Percentiles rank a stretch among this genome's conserved stretches.
These are phyloP conservation scores for Aristolochia contorta DNA, from an alignment of 164 flowering plant species.

Conservation along the genomic window DNA sequence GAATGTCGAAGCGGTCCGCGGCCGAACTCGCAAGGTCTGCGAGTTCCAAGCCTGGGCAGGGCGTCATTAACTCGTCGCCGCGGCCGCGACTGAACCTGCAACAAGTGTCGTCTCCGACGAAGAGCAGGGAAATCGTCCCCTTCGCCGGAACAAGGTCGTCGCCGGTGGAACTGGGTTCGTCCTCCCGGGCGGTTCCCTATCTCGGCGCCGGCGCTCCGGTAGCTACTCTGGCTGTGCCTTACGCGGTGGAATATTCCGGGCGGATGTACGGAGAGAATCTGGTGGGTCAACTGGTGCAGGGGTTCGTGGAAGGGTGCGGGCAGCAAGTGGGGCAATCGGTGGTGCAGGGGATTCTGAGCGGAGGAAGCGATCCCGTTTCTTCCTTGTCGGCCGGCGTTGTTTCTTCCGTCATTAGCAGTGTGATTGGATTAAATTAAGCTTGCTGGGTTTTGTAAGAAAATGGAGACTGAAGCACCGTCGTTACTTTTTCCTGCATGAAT, in stretches of 20 bases:
- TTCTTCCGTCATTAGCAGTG: not conserved
- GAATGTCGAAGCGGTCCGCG: no score
- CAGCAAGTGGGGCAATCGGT: constrained; percentile 1
- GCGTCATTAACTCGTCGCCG: no score
- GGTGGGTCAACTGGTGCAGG: not conserved
- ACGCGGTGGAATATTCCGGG: not conserved
- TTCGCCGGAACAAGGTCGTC: not conserved
- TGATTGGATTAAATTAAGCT: not conserved
- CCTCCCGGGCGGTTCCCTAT: not conserved
- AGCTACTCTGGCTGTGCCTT: not conserved
- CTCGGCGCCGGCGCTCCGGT: not conserved
- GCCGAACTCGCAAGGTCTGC: no score
- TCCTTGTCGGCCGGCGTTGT: not conserved
- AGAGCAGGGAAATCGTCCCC: not conserved
- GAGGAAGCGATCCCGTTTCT: not conserved
- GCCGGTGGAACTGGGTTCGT: no score
- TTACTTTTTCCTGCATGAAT: no score
- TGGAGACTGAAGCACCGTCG: no score
- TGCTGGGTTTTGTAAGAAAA: no score
- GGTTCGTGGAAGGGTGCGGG: not conserved
- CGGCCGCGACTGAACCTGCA: no score
- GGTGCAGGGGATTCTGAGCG: not conserved
- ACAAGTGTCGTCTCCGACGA: constrained; percentile 1
- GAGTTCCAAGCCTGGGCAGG: no score
- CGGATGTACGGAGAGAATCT: not conserved